Conservation (phyloP, 441 rosid species). For the Hura crepitans region DNA sequence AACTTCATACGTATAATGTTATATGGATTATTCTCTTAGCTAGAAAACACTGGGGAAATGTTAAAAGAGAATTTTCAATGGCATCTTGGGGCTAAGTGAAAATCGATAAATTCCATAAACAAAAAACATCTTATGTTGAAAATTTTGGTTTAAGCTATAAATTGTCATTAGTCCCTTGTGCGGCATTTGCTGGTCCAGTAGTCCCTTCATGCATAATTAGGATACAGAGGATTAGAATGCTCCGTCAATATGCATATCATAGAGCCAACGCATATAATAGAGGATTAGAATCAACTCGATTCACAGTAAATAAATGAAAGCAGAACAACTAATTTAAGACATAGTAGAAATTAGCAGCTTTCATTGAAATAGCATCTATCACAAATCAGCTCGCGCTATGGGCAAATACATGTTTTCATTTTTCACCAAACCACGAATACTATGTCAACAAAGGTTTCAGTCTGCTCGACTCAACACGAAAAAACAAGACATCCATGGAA, state of each 20-base stretch:
- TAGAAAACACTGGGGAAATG: not conserved
- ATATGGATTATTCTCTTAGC: conserved; percentile 16
- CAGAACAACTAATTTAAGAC: not conserved
- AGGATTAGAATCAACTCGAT: not conserved
- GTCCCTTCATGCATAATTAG: conserved; percentile 1
- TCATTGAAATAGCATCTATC: not conserved
- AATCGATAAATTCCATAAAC: not conserved
- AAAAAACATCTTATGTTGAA: not conserved
- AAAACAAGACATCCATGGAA: not conserved
- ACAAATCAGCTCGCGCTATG: not conserved
- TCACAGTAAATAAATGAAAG: not conserved
- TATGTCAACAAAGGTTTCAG: not conserved
- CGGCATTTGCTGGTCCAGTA: not conserved
- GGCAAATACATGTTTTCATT: not conserved
- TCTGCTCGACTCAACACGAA: not conserved
- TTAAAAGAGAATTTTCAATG: not conserved
- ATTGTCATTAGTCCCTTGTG: not conserved
- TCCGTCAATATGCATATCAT: not conserved
- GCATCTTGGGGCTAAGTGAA: not conserved
- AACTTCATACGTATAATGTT: conserved; percentile 9
- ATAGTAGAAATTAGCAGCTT: not conserved
- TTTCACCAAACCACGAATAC: not conserved
- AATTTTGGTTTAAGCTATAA: not conserved
- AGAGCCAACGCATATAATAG: not conserved
- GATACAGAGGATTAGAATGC: not conserved